Base-by-base conservation (phyloP, 768 basidiomycete genomes). In the Serendipita sp. region DNA sequence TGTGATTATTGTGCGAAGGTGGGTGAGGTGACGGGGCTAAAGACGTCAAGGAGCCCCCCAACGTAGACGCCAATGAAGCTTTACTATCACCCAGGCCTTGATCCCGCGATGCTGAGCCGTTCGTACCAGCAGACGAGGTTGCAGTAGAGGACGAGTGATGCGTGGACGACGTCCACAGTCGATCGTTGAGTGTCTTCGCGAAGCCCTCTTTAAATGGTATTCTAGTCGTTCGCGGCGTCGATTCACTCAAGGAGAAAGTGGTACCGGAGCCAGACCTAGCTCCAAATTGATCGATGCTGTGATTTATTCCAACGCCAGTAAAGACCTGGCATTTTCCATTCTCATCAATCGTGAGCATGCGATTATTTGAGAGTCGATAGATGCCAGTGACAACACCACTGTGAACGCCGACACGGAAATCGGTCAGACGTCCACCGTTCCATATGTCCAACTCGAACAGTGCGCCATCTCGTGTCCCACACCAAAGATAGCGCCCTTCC, bases 391-490 rank as follows among this genome's bases (percentile, higher is more conserved):
- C 77, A 0, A 85, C 72, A 62, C 83, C 77, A 0, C 81, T 68
- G 68, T 96, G 94, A 0, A 80, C 81, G 13, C 77, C 75, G 38
- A 78, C 75, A 65, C 84, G 88, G 33, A 77, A 74, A 14, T 81
- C 82, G 1, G 76, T 76, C 20, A 91, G 71, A 3, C 31, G 22
- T 3, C 67, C 66, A 0, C 84, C 86, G 2, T 78, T 82, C 61
- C 78, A 72, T 42, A 87, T 75, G 69, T 97, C 90, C 62, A 95
- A 66, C 75, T 96, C 93, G 66, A 85, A 78, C 26, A 99, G 64
- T 70, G 87, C 83, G 0, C 95, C 95, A 26, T 95, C 91, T 74
- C 88, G 92, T 30, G 90, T 90, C 3, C 94, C 95, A 11, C 86
- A 74, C 94, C 94, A 97, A 1, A 92, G 67, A 62, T 81, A 77